These are phyloP conservation scores for Oxyria digyna DNA, from an alignment of 148 eudicot genomes.

Conservation along the genomic window DNA sequence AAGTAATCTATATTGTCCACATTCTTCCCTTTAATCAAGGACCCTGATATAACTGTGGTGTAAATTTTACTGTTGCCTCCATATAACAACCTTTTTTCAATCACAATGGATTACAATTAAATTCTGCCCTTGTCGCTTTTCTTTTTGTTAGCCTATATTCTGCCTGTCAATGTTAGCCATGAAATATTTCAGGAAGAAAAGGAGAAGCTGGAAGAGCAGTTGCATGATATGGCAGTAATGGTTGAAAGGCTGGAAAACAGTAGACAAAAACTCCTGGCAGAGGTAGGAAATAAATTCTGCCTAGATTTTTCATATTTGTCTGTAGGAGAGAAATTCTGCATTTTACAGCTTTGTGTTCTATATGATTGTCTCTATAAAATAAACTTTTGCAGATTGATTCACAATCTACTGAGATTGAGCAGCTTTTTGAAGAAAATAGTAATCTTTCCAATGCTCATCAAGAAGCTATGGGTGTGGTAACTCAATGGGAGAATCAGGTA, in stretches of 20 bases:
- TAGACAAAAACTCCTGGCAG: slow-evolving; percentile 80
- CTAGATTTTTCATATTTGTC: neutral
- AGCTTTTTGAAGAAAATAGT: slow-evolving; percentile 86
- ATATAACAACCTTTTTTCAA: neutral
- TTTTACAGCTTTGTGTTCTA: neutral
- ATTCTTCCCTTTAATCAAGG: neutral
- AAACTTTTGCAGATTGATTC: slow-evolving; percentile 64
- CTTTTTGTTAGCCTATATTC: neutral
- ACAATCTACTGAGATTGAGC: slow-evolving; percentile 92
- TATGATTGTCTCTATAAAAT: neutral
- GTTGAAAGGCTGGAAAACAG: slow-evolving; percentile 85
- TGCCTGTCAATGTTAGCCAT: neutral
- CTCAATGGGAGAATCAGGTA: slow-evolving; percentile 94
- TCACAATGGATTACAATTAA: neutral
- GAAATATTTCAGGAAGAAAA: slow-evolving; percentile 58
- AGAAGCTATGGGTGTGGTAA: slow-evolving; percentile 51
- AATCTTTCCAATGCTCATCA: slow-evolving; percentile 63
- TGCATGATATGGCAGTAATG: slow-evolving; percentile 94
- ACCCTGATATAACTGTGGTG: neutral
- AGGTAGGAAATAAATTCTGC: slow-evolving; percentile 30
- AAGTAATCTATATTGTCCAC: neutral
- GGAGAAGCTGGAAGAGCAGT: slow-evolving; percentile 70
- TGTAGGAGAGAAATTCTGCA: slow-evolving; percentile 1
- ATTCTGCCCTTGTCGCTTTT: neutral
- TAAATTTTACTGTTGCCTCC: neutral